A percentile compares a stretch with the other conserved stretches of the same genome.
These are phyloP conservation scores for Periconia sp. DNA, from an alignment of 2,329 filamentous ascomycete species.

Conservation along the genomic window DNA sequence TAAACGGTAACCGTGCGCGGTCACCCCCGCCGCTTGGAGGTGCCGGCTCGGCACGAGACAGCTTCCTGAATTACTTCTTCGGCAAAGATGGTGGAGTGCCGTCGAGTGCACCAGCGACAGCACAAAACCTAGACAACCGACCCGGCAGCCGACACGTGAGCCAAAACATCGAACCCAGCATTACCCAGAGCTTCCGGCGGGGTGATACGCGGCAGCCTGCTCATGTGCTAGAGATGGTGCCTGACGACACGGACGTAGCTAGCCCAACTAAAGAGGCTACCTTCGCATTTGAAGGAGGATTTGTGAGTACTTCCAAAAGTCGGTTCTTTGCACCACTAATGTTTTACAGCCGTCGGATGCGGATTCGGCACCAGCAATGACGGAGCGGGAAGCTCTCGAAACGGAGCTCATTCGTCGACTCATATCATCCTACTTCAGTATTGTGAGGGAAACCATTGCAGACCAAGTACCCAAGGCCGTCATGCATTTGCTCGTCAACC, in stretches of 20 bases:
- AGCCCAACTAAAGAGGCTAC: slow-evolving; percentile 40
- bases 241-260: slow-evolving; percentile 50
- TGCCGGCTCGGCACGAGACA: slow-evolving; percentile 75
- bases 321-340: not conserved
- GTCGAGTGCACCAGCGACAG: slow-evolving; percentile 46
- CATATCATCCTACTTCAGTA: slow-evolving; percentile 99
- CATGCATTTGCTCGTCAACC: slow-evolving; percentile 98
- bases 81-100: slow-evolving; percentile 80
- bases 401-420: slow-evolving; percentile 95
- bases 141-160: slow-evolving; percentile 71
- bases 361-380: slow-evolving; percentile 81
- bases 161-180: slow-evolving; percentile 79
- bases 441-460: slow-evolving; percentile 96
- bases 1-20: slow-evolving; percentile 69
- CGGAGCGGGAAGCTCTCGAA: slow-evolving; percentile 94
- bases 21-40: slow-evolving; percentile 67
- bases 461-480: slow-evolving; percentile 98
- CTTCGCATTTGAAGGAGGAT: slow-evolving; percentile 58
- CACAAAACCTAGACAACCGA: slow-evolving; percentile 47
- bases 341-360: slow-evolving; percentile 42
- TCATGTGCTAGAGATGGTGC: slow-evolving; percentile 48
- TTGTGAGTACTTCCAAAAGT: too few relatives aligned
- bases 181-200: slow-evolving; percentile 81
- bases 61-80: slow-evolving; percentile 98
- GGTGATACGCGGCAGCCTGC: slow-evolving; percentile 63